A percentile compares a stretch with the other conserved stretches of the same genome.
These are phyloP conservation scores for Euphorbia peplus DNA, from an alignment of 345 rosid species.

Conservation along the genomic window DNA sequence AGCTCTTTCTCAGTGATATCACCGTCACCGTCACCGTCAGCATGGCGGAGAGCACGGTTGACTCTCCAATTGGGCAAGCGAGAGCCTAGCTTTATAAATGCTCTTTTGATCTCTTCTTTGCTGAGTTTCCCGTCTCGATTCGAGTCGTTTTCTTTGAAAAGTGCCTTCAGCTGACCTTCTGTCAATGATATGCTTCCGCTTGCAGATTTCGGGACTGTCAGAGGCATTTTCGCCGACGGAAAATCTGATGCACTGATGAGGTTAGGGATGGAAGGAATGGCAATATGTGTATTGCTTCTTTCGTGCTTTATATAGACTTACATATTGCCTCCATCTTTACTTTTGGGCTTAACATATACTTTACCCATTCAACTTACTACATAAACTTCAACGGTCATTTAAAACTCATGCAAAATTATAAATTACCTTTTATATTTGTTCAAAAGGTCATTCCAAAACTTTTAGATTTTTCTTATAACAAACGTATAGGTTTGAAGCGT, in stretches of 20 bases:
- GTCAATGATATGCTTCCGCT: background rate
- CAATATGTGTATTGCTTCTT: background rate
- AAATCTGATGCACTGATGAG: background rate
- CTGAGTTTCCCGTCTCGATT: slow-evolving; percentile 24
- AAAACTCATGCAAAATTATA: too few relatives aligned
- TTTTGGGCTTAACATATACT: too few relatives aligned
- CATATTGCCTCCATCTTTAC: too few relatives aligned
- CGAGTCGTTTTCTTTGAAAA: slow-evolving; percentile 22
- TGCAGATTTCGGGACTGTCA: slow-evolving; percentile 3
- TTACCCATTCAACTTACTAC: too few relatives aligned
- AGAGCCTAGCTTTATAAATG: slow-evolving; percentile 21
- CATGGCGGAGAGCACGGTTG: slow-evolving; percentile 20
- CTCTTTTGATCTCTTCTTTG: slow-evolving; percentile 24
- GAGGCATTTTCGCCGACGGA: slow-evolving; percentile 12
- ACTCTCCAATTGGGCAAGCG: slow-evolving; percentile 26
- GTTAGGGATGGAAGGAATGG: background rate
- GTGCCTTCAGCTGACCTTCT: slow-evolving; percentile 18
- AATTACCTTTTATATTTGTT: too few relatives aligned
- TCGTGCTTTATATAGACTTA: background rate
- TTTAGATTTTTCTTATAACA: too few relatives aligned
- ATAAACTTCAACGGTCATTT: too few relatives aligned
- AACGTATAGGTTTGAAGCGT: too few relatives aligned
- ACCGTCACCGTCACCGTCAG: slow-evolving; percentile 29
- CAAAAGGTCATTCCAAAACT: too few relatives aligned
- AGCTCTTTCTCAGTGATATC: slow-evolving; percentile 19